A percentile compares a stretch with the other conserved stretches of the same genome.
Evolutionary conservation across 768 basidiomycete species (phyloP).

Genomic region (Mycena chlorophos): DNA sequence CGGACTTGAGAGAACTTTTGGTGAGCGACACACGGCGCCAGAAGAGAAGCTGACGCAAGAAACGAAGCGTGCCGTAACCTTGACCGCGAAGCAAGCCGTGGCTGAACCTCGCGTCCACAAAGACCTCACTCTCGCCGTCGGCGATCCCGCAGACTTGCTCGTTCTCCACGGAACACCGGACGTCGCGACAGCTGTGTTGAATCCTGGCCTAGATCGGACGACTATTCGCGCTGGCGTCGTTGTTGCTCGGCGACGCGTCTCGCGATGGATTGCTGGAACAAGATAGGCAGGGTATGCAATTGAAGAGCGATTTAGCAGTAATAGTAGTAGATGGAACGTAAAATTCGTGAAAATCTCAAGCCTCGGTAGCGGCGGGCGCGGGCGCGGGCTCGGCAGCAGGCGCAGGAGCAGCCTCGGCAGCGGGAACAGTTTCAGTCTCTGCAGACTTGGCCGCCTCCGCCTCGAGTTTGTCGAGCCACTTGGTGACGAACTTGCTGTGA

Average conservation of each 20-base stretch:
- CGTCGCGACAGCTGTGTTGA: slow-evolving; percentile 49
- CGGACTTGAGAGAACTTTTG: slow-evolving; percentile 46
- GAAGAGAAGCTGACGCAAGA: no score
- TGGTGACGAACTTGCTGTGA: slow-evolving; percentile 71
- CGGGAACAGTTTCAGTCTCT: slow-evolving; percentile 7
- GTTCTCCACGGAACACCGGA: slow-evolving; percentile 50
- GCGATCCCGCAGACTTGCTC: slow-evolving; percentile 57
- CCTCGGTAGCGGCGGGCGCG: background rate
- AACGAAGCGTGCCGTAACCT: slow-evolving; percentile 58
- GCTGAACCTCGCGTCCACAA: slow-evolving; percentile 30
- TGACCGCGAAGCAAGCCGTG: slow-evolving; percentile 52
- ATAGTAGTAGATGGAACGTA: background rate
- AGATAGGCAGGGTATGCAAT: background rate
- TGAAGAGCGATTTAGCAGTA: background rate
- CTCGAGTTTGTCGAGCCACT: slow-evolving; percentile 59
- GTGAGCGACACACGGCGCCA: slow-evolving; percentile 41
- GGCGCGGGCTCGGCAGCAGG: slow-evolving; percentile 10
- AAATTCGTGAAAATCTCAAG: background rate
- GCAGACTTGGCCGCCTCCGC: slow-evolving; percentile 31
- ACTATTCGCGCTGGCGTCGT: slow-evolving; percentile 49
- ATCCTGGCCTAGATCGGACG: slow-evolving; percentile 50
- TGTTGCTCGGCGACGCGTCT: slow-evolving; percentile 40
- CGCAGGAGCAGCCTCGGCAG: slow-evolving; percentile 5
- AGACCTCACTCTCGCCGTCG: slow-evolving; percentile 39
- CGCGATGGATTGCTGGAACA: slow-evolving; percentile 33